phyloP scores from a whole-genome alignment of 768 basidiomycete species.

The Austroboletus festivus region DNA sequence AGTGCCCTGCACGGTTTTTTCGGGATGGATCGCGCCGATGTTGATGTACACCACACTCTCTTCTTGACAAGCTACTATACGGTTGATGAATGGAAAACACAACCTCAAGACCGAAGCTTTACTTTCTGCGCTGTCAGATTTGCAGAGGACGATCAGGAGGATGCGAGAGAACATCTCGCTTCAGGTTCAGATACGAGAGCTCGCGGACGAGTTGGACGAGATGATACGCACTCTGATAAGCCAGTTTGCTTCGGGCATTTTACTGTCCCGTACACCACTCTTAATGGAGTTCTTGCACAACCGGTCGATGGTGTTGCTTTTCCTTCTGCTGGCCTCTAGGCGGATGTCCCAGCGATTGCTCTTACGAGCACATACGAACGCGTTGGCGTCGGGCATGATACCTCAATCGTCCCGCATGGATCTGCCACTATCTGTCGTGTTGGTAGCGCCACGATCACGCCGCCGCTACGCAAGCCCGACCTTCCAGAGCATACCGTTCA shows the following conservation, averaged over 20 bases:
- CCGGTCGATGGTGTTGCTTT: conserved; percentile 14
- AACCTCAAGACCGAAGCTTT: conserved; percentile 67
- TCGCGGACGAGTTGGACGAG: conserved; percentile 31
- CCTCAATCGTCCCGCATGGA: conserved; percentile 13
- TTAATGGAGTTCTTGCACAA: conserved; percentile 12
- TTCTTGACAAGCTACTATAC: conserved; percentile 44
- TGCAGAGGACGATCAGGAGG: conserved; percentile 60
- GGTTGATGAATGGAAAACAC: conserved; percentile 62
- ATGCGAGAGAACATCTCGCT: conserved; percentile 56
- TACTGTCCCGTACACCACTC: conserved; percentile 11
- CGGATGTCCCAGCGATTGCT: conserved; percentile 19
- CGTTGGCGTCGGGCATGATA: conserved; percentile 2
- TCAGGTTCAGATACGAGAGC: conserved; percentile 36
- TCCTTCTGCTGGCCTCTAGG: conserved; percentile 19
- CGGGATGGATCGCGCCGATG: conserved; percentile 68
- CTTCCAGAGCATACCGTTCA: conserved; percentile 62
- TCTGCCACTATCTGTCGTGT: conserved; percentile 12
- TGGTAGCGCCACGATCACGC: conserved; percentile 30
- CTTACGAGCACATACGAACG: conserved; percentile 24
- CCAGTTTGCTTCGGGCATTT: conserved; percentile 18
- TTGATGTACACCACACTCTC: conserved; percentile 51
- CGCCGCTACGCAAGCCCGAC: conserved; percentile 40
- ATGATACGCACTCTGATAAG: conserved; percentile 26
- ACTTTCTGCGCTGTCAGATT: conserved; percentile 69
- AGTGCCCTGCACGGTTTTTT: conserved; percentile 47